Base-by-base conservation (phyloP, 2,329 filamentous ascomycete genomes). In the Cordyceps cateniannulata region DNA sequence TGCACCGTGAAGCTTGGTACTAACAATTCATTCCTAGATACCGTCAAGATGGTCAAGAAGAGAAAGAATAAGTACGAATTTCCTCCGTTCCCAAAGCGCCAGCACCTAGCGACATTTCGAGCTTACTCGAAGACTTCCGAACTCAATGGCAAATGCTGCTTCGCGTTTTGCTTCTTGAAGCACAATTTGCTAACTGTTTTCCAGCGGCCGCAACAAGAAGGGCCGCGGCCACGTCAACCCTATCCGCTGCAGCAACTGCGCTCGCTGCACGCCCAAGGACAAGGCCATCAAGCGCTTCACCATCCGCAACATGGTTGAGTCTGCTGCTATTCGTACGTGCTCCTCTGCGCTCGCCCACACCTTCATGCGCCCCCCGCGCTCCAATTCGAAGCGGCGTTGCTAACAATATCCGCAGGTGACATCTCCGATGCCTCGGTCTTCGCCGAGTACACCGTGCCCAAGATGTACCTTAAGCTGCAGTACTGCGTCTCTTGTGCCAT, bases 401-500 rank as follows among this genome's bases (percentile, higher is more conserved):
- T 64, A 58, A 67, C 64, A 57, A 44, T 60, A 50, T 62, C 10
- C 49, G 62, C 75, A 98, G 95, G 95, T 92, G 95, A 99, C 91
- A 99, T 99, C 84, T 97, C 93, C 70, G 95, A 99, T 80, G 95
- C 96, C 76, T 98, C 95, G 76, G 95, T 99, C 81, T 99, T 98
- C 84, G 81, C 90, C 75, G 95, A 99, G 85, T 99, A 99, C 87
- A 93, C 92, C 72, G 93, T 99, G 76, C 95, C 95, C 83, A 99
- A 99, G 91, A 99, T 99, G 96, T 99, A 99, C 91, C 86, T 99
- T 83, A 99, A 99, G 90, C 89, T 99, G 80, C 95, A 99, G 86
- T 99, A 99, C 91, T 99, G 95, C 81, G 95, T 99, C 77, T 98
- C 93, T 81, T 99, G 95, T 84, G 95, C 95, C 77, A 99, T 99